Conservation (phyloP, 805 yeast genomes). For the Candida railenensis region DNA sequence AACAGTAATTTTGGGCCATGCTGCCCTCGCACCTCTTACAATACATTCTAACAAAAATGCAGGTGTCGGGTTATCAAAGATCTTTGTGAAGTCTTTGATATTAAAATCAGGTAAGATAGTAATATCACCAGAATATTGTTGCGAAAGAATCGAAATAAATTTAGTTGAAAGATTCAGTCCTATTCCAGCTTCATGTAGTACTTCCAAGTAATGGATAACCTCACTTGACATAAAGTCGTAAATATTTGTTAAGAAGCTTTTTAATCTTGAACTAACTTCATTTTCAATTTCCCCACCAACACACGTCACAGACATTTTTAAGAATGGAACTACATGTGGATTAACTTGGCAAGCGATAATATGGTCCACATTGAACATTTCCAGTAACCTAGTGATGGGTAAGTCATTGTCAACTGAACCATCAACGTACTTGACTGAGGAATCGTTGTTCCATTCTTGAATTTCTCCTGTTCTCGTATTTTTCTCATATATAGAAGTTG, state of each 20-base stretch:
- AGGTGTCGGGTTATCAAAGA: slow-evolving; percentile 80
- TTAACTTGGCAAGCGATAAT: slow-evolving; percentile 97
- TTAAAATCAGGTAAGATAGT: slow-evolving; percentile 83
- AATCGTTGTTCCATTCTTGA: slow-evolving; percentile 77
- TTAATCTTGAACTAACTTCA: slow-evolving; percentile 54
- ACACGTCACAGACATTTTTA: slow-evolving; percentile 64
- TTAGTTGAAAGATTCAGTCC: slow-evolving; percentile 72
- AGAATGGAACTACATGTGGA: slow-evolving; percentile 90
- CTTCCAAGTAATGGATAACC: slow-evolving; percentile 70
- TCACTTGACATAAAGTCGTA: slow-evolving; percentile 68
- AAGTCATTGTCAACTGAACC: slow-evolving; percentile 95
- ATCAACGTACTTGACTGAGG: slow-evolving; percentile 81
- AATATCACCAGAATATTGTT: slow-evolving; percentile 89
- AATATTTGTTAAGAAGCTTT: slow-evolving; percentile 49
- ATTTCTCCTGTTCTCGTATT: slow-evolving; percentile 68
- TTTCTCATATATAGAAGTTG: slow-evolving; percentile 82
- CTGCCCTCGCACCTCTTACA: slow-evolving; percentile 82
- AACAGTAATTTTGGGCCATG: slow-evolving; percentile 89
- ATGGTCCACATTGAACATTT: slow-evolving; percentile 97
- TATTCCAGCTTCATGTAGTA: slow-evolving; percentile 74
- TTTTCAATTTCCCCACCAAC: slow-evolving; percentile 70
- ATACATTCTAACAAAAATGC: slow-evolving; percentile 69
- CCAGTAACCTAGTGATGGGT: slow-evolving; percentile 86
- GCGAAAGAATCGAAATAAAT: slow-evolving; percentile 72
- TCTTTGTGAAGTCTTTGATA: slow-evolving; percentile 54